A percentile compares a stretch with the other conserved stretches of the same genome.
phyloP scores from a whole-genome alignment of 2,329 filamentous ascomycete species.

The Cytospora schulzeri region DNA sequence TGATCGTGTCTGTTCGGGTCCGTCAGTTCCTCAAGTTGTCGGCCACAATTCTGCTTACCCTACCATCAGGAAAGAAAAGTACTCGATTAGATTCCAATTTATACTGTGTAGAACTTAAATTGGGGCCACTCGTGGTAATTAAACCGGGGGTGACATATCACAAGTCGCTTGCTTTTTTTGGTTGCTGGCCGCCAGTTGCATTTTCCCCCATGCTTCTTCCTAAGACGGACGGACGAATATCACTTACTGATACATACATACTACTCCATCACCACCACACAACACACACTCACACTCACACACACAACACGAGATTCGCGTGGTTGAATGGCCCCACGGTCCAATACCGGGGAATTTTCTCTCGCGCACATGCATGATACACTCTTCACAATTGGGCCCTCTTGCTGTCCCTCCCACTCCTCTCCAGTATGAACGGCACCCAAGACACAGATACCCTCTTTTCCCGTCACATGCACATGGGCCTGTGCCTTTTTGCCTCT shows the following conservation, averaged over 20 bases:
- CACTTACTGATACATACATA: neutral
- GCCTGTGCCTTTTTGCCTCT: neutral
- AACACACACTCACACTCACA: neutral
- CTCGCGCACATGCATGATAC: neutral
- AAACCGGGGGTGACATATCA: slow-evolving; percentile 22
- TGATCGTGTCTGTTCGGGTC: too few relatives aligned
- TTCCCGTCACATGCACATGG: neutral
- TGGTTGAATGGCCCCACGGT: neutral
- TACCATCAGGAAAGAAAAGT: too few relatives aligned
- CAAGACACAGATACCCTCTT: neutral
- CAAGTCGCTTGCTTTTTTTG: slow-evolving; percentile 24
- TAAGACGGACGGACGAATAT: neutral
- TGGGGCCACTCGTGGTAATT: slow-evolving; percentile 17
- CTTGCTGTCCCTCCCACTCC: neutral
- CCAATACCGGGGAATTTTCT: neutral
- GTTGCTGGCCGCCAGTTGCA: neutral
- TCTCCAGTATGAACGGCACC: slow-evolving; percentile 1
- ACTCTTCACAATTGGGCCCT: neutral
- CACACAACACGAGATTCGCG: neutral
- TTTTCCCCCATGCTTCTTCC: neutral
- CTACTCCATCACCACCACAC: neutral
- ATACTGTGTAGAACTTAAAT: neutral
- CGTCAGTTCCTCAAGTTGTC: neutral
- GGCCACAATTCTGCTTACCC: neutral
- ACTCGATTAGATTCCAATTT: neutral